Evolutionary conservation across 1,284 basidiomycete genomes (phyloP).

Genomic region (Microbotryum scabiosae): DNA sequence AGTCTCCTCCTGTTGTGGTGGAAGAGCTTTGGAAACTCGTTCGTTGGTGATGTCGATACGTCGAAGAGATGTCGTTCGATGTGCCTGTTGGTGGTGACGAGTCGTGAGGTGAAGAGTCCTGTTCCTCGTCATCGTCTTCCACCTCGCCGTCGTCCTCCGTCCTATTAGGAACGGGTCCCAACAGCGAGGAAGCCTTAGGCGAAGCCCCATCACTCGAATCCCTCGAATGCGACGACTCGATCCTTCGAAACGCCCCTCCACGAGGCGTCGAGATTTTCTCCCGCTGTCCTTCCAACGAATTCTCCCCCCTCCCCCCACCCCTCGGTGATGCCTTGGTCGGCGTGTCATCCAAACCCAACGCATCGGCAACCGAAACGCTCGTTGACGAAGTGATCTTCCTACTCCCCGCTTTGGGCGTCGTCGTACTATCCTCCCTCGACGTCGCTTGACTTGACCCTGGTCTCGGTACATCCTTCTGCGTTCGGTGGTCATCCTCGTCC

Average conservation of each 20-base stretch:
- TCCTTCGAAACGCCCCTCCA: too few relatives aligned
- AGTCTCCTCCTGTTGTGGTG: not conserved
- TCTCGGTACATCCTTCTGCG: not conserved
- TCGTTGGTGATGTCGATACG: conserved; percentile 8
- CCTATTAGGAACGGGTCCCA: too few relatives aligned
- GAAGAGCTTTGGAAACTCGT: conserved; percentile 13
- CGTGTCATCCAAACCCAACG: too few relatives aligned
- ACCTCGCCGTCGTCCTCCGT: too few relatives aligned
- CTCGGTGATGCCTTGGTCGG: too few relatives aligned
- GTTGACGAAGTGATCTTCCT: conserved; percentile 4
- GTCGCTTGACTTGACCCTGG: not conserved
- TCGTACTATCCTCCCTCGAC: not conserved
- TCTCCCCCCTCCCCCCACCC: too few relatives aligned
- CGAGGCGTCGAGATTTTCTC: too few relatives aligned
- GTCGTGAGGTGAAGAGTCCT: not conserved
- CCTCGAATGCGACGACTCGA: too few relatives aligned
- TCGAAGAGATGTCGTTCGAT: not conserved
- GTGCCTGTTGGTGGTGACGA: not conserved
- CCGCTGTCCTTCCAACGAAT: too few relatives aligned
- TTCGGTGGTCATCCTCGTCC: not conserved
- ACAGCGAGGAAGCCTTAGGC: too few relatives aligned
- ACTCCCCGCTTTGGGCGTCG: not conserved
- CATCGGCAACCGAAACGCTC: not conserved
- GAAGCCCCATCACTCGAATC: too few relatives aligned
- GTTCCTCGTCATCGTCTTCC: too few relatives aligned